Evolutionary conservation across 1,139 yeast genomes (phyloP), one percentile per base, ranked within the genome.

Genomic region (Geotrichum europaeum): DNA sequence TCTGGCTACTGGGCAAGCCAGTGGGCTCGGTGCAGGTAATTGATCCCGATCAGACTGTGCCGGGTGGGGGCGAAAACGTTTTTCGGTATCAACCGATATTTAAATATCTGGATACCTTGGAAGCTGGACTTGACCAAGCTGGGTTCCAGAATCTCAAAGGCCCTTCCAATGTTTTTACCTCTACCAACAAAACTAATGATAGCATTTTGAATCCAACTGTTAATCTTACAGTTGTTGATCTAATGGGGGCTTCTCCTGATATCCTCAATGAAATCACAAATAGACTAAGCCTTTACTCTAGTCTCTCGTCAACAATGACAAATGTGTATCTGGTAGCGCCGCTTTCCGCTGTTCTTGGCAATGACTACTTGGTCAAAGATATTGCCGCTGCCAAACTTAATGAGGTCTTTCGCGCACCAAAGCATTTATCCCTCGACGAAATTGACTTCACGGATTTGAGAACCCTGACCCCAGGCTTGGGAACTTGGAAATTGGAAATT

Each of bases 1-100:
- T 89, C 2, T 92, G 97, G 96, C 70, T 92, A 61, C 75, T 89
- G 55, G 89, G 87, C 2, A 65, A 66, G 53, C 72, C 70, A 1
- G 56, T 63, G 12, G 69, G 64, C 6, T 59, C 71, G 1, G 74
- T 75, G 1, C 60, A 63, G 4, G 63, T 65, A 36, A 59, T 68
- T 1, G 69, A 68, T 49, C 72, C 74, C 10, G 51, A 61, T 22
- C 59, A 50, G 18, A 55, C 63, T 1, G 63, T 60, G 12, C 65
- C 61, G 7, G 70, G 66, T 25, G 59, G 61, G 0, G 70, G 76
- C 57, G 69, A 70, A 56, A 71, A 77, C n/a, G 65, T 75, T 7
- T 78, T n/a, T 18, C 51, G 69, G 40, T 65, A 65, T 56, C 47
- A 76, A 64, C 68, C 80, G 24, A 71, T 76, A 66, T 78, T 78